Conservation (phyloP, 2,329 filamentous ascomycete species). For the Arthrobotrys pseudoclavata region DNA sequence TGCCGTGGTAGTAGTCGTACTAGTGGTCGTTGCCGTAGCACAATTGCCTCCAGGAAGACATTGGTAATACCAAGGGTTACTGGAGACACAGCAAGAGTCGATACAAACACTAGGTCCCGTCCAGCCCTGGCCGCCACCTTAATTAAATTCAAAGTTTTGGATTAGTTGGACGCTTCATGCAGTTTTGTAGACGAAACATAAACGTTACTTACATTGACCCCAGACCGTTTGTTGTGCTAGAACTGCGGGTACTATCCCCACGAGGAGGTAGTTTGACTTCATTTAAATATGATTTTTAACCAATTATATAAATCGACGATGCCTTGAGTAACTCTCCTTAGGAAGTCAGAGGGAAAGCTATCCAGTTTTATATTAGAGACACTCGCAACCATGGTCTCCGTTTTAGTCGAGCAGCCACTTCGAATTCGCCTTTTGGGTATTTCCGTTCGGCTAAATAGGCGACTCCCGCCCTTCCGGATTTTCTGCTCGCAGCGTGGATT, state of each 20-base stretch:
- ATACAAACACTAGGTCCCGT: constrained; percentile 16
- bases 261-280: constrained; percentile 8
- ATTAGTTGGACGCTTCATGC: too few species aligned
- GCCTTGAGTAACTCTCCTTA: not conserved
- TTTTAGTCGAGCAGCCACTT: not conserved
- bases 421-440: not conserved
- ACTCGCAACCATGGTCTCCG: not conserved
- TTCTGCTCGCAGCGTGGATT: not conserved
- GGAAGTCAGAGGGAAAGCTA: too few species aligned
- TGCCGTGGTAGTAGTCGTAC: not conserved
- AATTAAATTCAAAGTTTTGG: not conserved
- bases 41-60: constrained; percentile 9
- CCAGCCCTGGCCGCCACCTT: constrained; percentile 36
- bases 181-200: not conserved
- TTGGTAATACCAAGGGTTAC: constrained; percentile 37
- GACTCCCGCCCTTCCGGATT: constrained; percentile 4
- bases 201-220: constrained; percentile 31
- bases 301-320: not conserved
- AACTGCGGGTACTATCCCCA: not conserved
- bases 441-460: constrained; percentile 8
- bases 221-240: constrained; percentile 31
- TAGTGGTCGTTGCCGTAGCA: not conserved
- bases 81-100: constrained; percentile 25
- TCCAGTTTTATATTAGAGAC: not conserved
- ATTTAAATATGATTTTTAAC: not conserved